A percentile compares a stretch with the other conserved stretches of the same genome.
Conservation (phyloP, 176 grass and related monocot genomes). For the Secale cereale region DNA sequence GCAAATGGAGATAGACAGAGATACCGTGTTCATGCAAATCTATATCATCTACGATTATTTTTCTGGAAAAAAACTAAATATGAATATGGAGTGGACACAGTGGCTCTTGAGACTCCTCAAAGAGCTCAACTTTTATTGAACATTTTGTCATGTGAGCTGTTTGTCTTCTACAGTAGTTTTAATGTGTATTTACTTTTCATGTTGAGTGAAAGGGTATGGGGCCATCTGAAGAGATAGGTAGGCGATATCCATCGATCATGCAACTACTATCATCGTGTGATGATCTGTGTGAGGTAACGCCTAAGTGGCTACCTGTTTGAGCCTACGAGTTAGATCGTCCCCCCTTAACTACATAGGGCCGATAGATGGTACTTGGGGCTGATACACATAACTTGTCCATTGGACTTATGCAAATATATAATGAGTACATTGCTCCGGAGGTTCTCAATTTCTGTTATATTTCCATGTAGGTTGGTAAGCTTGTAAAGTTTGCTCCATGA, state of each 20-base stretch:
- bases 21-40: conserved; percentile 9
- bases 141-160: not conserved
- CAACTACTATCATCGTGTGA: not conserved
- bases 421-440: not conserved
- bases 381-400: not conserved
- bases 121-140: conserved; percentile 2
- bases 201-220: not conserved
- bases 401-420: not conserved
- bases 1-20: conserved; percentile 15
- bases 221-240: not conserved
- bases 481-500: not conserved
- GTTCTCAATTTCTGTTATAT: not conserved
- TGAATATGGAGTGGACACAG: not conserved
- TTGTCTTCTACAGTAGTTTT: not conserved
- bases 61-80: not conserved
- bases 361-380: not conserved
- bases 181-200: not conserved
- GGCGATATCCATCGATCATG: not conserved
- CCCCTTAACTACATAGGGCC: not conserved
- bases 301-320: not conserved
- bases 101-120: conserved; percentile 16
- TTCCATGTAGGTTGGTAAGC: not conserved
- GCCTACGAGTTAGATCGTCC: not conserved
- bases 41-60: not conserved
- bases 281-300: not conserved